A percentile compares a stretch with the other conserved stretches of the same genome.
Evolutionary conservation across 257 asterid species (phyloP).

Genomic region (Solanum neorickii): DNA sequence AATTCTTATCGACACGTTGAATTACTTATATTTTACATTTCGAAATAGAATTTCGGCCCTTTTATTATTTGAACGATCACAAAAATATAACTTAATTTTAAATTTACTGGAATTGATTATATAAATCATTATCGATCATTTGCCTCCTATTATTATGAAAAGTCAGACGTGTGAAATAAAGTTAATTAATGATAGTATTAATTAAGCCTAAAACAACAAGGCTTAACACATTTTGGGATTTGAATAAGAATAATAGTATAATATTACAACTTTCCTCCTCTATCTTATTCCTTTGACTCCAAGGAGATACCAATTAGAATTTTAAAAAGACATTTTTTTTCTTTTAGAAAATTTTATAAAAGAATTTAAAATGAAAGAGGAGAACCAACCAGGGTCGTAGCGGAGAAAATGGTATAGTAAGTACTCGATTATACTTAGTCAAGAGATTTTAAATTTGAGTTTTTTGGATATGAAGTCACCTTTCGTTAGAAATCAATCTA

Average conservation of each 20-base stretch:
- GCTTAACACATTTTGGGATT: not conserved
- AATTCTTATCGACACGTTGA: not conserved
- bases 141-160: not conserved
- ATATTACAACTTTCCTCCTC: not conserved
- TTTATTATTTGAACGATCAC: no score
- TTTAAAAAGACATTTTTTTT: not conserved
- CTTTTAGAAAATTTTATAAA: not conserved
- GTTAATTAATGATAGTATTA: not conserved
- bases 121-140: not conserved
- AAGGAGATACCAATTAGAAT: not conserved
- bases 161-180: not conserved
- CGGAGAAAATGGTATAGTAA: not conserved
- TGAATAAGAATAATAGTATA: not conserved
- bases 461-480: no score
- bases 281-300: not conserved
- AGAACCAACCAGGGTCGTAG: not conserved
- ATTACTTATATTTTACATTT: no score
- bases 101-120: not conserved
- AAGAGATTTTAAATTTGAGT: accelerated
- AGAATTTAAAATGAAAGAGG: not conserved
- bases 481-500: no score
- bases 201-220: not conserved
- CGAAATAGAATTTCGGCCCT: not conserved
- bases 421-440: no score
- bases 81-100: no score